phyloP scores from a whole-genome alignment of 345 rosid genomes.

The Eucalyptus regnans region DNA sequence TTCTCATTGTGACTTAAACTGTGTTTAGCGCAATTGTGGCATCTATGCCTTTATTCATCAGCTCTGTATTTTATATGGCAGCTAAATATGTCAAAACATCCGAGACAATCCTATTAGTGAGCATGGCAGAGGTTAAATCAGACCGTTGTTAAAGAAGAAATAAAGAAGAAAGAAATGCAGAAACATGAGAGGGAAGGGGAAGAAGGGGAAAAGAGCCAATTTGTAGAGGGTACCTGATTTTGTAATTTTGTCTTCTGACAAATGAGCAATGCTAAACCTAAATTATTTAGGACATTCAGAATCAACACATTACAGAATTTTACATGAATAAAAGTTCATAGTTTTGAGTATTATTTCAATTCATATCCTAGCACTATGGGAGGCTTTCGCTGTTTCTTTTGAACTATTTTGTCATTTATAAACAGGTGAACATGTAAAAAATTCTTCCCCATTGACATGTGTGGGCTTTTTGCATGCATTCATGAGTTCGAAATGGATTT shows the following conservation, averaged over 20 bases:
- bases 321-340: neutral
- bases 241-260: neutral
- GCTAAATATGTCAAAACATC: neutral
- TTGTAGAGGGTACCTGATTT: neutral
- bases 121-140: neutral
- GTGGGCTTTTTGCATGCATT: neutral
- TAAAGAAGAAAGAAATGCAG: neutral
- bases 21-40: constrained; percentile 34
- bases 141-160: neutral
- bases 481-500: neutral
- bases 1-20: neutral
- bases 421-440: neutral
- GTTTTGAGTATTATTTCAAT: neutral
- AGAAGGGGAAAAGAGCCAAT: neutral
- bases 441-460: neutral
- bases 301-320: neutral
- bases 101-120: neutral
- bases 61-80: neutral
- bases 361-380: neutral
- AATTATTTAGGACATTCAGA: neutral
- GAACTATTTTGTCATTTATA: neutral
- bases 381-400: neutral
- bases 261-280: neutral
- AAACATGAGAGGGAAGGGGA: neutral
- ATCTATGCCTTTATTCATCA: constrained; percentile 15